Conservation (phyloP, 2,329 filamentous ascomycete genomes). For the Curvularia lunata region DNA sequence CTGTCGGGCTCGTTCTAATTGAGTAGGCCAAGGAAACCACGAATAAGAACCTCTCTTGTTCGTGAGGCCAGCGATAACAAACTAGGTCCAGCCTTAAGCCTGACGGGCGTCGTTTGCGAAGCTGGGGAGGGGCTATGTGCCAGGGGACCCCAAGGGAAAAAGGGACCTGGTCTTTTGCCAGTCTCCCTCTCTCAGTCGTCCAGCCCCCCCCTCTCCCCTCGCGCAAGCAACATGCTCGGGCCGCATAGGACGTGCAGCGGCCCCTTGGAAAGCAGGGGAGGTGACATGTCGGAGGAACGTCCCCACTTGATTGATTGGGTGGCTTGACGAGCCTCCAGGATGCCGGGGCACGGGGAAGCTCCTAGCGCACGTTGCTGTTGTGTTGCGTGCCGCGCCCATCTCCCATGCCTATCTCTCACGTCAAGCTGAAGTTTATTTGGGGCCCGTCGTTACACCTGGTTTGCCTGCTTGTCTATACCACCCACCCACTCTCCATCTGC, state of each 20-base stretch:
- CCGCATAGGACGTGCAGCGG: slow-evolving; percentile 5
- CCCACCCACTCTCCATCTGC: not conserved
- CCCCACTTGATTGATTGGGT: slow-evolving; percentile 16
- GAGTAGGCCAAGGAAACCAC: not conserved
- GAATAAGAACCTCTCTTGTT: not conserved
- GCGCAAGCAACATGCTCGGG: slow-evolving; percentile 5
- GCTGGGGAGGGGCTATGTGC: not conserved
- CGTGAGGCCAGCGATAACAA: not conserved
- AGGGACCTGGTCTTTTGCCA: not conserved
- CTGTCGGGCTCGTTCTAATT: not conserved
- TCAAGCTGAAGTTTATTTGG: not conserved
- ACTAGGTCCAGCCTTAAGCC: not conserved
- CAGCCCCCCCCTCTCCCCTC: not conserved
- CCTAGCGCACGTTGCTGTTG: slow-evolving; percentile 6
- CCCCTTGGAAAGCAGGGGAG: slow-evolving; percentile 1
- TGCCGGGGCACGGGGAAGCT: slow-evolving; percentile 1
- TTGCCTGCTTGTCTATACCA: not conserved
- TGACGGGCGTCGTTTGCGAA: not conserved
- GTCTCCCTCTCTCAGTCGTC: not conserved
- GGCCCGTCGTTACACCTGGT: not conserved
- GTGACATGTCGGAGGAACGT: slow-evolving; percentile 1
- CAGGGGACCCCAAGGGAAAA: not conserved
- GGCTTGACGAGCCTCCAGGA: slow-evolving; percentile 4
- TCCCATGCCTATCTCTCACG: not conserved
- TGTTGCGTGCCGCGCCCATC: not conserved